Evolutionary conservation across 768 basidiomycete genomes (phyloP), one percentile per base, ranked within the genome.

Genomic region (Trametes cinnabarina): DNA sequence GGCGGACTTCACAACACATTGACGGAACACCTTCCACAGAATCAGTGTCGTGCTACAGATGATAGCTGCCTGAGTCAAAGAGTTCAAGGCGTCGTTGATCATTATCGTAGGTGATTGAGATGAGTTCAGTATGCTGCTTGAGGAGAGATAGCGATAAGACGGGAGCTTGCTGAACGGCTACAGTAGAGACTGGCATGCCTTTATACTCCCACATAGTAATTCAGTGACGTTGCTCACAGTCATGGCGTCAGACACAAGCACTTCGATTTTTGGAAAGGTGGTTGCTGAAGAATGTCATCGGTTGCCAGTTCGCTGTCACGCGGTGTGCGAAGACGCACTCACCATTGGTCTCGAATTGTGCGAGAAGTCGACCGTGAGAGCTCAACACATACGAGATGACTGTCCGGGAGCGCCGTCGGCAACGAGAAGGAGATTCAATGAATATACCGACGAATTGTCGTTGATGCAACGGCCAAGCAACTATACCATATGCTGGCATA

Each of bases 11-110:
- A 39, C 48, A 7, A 64, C 19, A 2, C 55, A 11, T 20, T 47
- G 54, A 2, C 46, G 47, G 26, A 60, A 43, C 22, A 32, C 43
- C n/a, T 56, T 57, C 59, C 55, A 64, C 14, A 60, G n/a, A 4
- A 55, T 19, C 47, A 53, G 50, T 1, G 25, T 40, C 7, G 39
- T 25, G 2, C 43, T 23, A 15, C 55, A 57, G 51, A 57, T 37
- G 9, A 39, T 25, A 10, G 39, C 26, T 9, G 19, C 37, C 51
- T 58, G 57, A 5, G 39, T 1, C 8, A 58, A 7, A 2, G 34
- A 43, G 3, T 11, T 5, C 1, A 39, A n/a, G 14, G 37, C 3
- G 37, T 14, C 17, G 11, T 4, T 39, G 5, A 3, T 39, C 37
- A 39, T 39, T 8, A 0, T 39, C n/a, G 37, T 0, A 32, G 30